These are phyloP conservation scores for Proliferodiscus dingleyae DNA, from an alignment of 2,329 filamentous ascomycete genomes.

Conservation along the genomic window DNA sequence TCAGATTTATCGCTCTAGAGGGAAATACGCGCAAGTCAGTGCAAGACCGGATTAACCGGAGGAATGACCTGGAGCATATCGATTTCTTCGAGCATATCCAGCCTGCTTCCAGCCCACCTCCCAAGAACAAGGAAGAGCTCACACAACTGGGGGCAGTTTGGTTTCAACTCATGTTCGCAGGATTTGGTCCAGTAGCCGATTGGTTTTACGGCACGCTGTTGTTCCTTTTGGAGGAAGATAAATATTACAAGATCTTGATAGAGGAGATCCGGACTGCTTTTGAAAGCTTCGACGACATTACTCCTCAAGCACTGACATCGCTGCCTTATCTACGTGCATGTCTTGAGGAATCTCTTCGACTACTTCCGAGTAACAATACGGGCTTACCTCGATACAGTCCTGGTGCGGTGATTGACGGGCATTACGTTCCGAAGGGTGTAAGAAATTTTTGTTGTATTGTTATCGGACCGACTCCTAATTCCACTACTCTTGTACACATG, in stretches of 20 bases:
- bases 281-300: slow-evolving; percentile 1
- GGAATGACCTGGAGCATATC: background rate
- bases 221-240: slow-evolving; percentile 1
- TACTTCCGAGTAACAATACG: background rate
- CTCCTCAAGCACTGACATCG: background rate
- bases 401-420: slow-evolving; percentile 9
- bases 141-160: slow-evolving; percentile 5
- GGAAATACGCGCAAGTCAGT: too few species aligned
- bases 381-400: slow-evolving; percentile 10
- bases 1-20: too few species aligned
- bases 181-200: slow-evolving; percentile 3
- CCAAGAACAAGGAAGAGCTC: slow-evolving; percentile 1
- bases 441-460: background rate
- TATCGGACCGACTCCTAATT: background rate
- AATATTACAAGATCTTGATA: background rate
- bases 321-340: background rate
- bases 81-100: slow-evolving; percentile 4
- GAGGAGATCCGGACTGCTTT: slow-evolving; percentile 2
- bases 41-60: background rate
- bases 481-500: too few species aligned
- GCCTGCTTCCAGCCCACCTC: background rate
- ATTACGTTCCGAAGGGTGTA: slow-evolving; percentile 11
- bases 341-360: background rate
- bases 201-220: slow-evolving; percentile 3
- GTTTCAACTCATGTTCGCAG: slow-evolving; percentile 6